A percentile compares a stretch with the other conserved stretches of the same genome.
Evolutionary conservation across 2,329 filamentous ascomycete species (phyloP).

Genomic region (Amauroascus niger): DNA sequence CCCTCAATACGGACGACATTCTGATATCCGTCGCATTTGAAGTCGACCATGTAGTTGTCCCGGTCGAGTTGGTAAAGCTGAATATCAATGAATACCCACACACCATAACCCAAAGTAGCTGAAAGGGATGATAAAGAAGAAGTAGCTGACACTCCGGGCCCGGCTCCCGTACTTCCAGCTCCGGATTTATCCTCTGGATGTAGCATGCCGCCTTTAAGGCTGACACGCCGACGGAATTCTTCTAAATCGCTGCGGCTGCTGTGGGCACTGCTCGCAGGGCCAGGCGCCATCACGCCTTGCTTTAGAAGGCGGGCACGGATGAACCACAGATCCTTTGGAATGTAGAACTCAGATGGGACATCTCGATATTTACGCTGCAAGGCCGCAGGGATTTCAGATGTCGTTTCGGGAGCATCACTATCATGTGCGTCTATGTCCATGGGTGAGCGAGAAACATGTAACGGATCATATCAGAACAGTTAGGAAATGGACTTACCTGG

Average conservation of each 20-base stretch:
- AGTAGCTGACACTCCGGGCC: constrained; percentile 33
- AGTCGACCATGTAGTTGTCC: constrained; percentile 90
- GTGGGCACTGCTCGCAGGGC: constrained; percentile 30
- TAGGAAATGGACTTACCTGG: constrained; percentile 26
- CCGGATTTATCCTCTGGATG: constrained; percentile 28
- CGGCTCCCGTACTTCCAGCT: constrained; percentile 14
- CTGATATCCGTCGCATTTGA: constrained; percentile 97
- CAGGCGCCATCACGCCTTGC: constrained; percentile 57
- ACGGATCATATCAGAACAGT: not conserved
- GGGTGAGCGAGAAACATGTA: not conserved
- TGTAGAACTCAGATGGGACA: constrained; percentile 54
- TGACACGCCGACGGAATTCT: constrained; percentile 33
- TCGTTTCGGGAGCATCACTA: constrained; percentile 27
- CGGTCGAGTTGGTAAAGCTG: constrained; percentile 92
- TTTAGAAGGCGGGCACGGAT: constrained; percentile 85
- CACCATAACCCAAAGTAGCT: constrained; percentile 50
- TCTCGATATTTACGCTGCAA: constrained; percentile 39
- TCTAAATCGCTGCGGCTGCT: constrained; percentile 36
- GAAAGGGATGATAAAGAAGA: constrained; percentile 37
- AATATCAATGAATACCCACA: constrained; percentile 92
- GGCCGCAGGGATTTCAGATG: constrained; percentile 30
- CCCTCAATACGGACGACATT: constrained; percentile 53
- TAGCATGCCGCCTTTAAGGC: constrained; percentile 27
- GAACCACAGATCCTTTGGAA: constrained; percentile 93
- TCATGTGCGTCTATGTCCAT: constrained; percentile 21